These are phyloP conservation scores for Wickerhamomyces canadensis DNA, from an alignment of 805 yeast genomes.

Conservation along the genomic window DNA sequence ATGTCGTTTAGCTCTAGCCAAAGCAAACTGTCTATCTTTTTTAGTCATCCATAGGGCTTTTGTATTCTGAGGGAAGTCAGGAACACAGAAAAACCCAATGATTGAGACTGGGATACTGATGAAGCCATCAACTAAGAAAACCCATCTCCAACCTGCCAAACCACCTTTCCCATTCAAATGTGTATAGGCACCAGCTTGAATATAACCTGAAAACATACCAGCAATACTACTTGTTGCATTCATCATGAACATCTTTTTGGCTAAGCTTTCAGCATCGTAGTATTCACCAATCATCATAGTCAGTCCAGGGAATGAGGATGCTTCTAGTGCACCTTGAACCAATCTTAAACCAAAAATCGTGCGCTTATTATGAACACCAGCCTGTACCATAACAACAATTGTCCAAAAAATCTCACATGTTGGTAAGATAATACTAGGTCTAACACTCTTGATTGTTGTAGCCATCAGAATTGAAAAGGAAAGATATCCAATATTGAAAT, in stretches of 20 bases:
- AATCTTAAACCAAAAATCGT: conserved; percentile 6
- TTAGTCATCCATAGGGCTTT: conserved; percentile 7
- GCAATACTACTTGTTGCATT: conserved; percentile 7
- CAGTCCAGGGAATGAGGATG: conserved; percentile 10
- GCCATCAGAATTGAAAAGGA: conserved; percentile 4
- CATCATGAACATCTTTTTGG: conserved; percentile 10
- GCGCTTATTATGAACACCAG: conserved; percentile 4
- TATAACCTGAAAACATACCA: conserved; percentile 28
- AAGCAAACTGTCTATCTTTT: conserved; percentile 9
- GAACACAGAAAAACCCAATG: conserved; percentile 38
- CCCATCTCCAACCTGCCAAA: conserved; percentile 44
- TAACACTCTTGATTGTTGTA: conserved; percentile 1
- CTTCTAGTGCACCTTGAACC: conserved; percentile 10
- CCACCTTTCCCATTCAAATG: conserved; percentile 34
- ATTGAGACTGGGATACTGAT: conserved; percentile 44
- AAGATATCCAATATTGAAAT: conserved; percentile 10
- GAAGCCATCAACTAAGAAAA: conserved; percentile 41
- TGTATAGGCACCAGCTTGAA: conserved; percentile 38
- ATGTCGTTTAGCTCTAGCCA: conserved; percentile 35
- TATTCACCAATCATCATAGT: conserved; percentile 7
- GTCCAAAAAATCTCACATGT: conserved; percentile 10
- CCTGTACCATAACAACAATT: conserved; percentile 6
- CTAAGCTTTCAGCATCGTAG: conserved; percentile 6
- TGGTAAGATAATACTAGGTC: conserved; percentile 8
- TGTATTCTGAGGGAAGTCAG: conserved; percentile 20